Evolutionary conservation across 495 filamentous ascomycete species (phyloP), one percentile per base, ranked within the genome.

Genomic region (Pseudomonodictys pantanalensis): DNA sequence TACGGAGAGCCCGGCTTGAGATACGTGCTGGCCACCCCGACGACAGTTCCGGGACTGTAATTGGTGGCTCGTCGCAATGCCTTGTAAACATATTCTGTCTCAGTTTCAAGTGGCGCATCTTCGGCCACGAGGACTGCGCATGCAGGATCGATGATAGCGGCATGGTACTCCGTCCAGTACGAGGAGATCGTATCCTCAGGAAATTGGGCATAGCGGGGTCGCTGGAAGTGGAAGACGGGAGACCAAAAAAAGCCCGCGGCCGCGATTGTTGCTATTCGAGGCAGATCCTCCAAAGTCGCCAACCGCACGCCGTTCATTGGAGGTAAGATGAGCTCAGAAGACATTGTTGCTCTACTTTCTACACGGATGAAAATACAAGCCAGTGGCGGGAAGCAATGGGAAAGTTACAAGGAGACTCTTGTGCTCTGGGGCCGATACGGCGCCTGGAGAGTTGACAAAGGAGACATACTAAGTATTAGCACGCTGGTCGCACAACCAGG

Each of bases 161-260:
- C 12, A 22, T 51, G 42, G 41, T 66, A 66, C 17, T 57, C 56
- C n/a, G 8, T 22, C 29, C 46, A 51, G 33, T 66, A 66, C 5
- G 54, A 54, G 15, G 51, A 28, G 15, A 66, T 0, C 8, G 62
- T 66, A 35, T 66, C 62, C n/a, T 60, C 52, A 6, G 62, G 56
- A 33, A 35, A 61, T 7, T 51, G 39, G 15, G 58, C 56, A 60
- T 56, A 43, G 46, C 44, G 32, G 20, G 56, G 52, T 30, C 62
- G 43, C 33, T 66, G 62, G 25, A 56, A 66, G n/a, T 58, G 56
- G 38, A 66, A 66, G 18, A 51, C 53, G 0, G 62, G 62, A 23
- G 62, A 66, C n/a, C 39, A 44, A 41, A 35, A 66, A 41, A 66
- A 66, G 20, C 62, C 62, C 0, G 62, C 62, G 5, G 62, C 62